phyloP scores from a whole-genome alignment of 2,329 filamentous ascomycete genomes.

The Fusarium bactridioides region DNA sequence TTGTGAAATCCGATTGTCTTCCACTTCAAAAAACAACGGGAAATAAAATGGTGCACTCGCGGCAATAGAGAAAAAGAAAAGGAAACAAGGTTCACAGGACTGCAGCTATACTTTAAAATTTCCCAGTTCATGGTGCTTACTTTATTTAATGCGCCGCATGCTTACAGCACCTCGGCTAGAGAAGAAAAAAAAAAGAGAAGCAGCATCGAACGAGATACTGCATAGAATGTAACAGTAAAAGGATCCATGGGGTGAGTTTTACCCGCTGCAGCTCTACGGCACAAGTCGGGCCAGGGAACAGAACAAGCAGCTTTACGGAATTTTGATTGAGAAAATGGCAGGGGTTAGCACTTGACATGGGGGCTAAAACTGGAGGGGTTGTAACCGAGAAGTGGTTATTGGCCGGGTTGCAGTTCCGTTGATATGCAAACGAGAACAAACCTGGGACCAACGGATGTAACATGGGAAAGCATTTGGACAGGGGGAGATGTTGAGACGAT shows the following conservation, averaged over 20 bases:
- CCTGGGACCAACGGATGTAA: conserved; percentile 13
- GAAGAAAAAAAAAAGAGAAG: neutral
- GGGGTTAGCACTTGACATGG: neutral
- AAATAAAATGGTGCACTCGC: neutral
- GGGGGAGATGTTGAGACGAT: neutral
- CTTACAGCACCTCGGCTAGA: conserved; percentile 6
- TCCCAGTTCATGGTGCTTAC: neutral
- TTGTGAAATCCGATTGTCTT: neutral
- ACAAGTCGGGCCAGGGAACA: neutral
- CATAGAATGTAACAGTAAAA: neutral
- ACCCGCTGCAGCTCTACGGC: conserved; percentile 24
- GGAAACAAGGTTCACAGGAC: neutral
- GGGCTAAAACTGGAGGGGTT: neutral
- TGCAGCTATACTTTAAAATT: conserved; percentile 4
- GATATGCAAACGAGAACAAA: neutral
- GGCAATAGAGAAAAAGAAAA: neutral
- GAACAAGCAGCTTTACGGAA: neutral
- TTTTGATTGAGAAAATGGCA: neutral
- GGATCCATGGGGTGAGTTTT: conserved; percentile 8
- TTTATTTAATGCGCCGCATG: neutral
- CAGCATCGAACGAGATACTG: neutral
- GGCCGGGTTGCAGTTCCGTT: conserved; percentile 3
- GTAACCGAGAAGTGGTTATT: neutral
- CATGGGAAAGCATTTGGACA: neutral
- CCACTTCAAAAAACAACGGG: neutral